phyloP scores from a whole-genome alignment of 306 rosid species.

The Dryas octopetala region DNA sequence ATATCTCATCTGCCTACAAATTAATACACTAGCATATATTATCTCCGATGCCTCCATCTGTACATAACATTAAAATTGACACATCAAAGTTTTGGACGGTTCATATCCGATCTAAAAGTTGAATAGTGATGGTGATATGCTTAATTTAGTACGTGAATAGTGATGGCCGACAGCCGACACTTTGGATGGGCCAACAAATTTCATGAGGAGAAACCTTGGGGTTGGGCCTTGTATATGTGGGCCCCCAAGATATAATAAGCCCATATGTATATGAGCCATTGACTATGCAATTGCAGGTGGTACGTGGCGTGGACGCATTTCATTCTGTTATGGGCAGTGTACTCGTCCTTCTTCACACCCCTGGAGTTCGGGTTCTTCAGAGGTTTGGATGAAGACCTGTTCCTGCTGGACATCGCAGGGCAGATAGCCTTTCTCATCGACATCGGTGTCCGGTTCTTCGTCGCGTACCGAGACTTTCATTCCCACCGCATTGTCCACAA shows the following conservation, averaged over 20 bases:
- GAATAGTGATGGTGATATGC: too few species aligned
- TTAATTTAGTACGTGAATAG: too few species aligned
- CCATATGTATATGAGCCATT: too few species aligned
- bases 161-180: too few species aligned
- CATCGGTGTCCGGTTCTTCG: conserved; percentile 46
- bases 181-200: too few species aligned
- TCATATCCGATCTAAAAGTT: too few species aligned
- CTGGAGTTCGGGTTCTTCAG: conserved; percentile 72
- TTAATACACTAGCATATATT: too few species aligned
- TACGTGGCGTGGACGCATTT: conserved; percentile 56
- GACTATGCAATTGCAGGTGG: conserved; percentile 45
- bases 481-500: conserved; percentile 41
- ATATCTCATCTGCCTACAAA: too few species aligned
- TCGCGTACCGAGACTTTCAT: conserved; percentile 47
- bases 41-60: too few species aligned
- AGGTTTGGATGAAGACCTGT: conserved; percentile 55
- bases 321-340: conserved; percentile 61
- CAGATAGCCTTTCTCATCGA: conserved; percentile 61
- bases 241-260: background rate
- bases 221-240: background rate
- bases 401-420: conserved; percentile 63
- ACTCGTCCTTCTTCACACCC: conserved; percentile 75
- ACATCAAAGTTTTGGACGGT: too few species aligned
- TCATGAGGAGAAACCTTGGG: too few species aligned
- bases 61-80: too few species aligned